Conservation (phyloP, 768 basidiomycete species). For the Gelatoporia subvermispora region DNA sequence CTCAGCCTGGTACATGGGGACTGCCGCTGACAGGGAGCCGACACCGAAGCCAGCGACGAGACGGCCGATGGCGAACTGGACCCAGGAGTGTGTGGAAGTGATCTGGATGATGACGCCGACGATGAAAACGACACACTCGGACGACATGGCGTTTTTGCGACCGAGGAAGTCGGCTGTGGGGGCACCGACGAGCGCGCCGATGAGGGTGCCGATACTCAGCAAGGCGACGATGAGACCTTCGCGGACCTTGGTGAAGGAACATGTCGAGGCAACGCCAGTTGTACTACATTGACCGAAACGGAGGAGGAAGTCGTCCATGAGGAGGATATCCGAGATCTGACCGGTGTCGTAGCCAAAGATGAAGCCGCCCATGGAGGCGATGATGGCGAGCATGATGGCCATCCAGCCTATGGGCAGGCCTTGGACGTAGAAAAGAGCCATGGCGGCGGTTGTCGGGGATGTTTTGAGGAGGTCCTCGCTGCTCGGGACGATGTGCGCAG, state of each 20-base stretch:
- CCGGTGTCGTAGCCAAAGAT: slow-evolving; percentile 71
- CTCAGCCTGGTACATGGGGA: slow-evolving; percentile 73
- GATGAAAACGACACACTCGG: slow-evolving; percentile 52
- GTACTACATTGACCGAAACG: slow-evolving; percentile 55
- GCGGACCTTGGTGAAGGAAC: slow-evolving; percentile 51
- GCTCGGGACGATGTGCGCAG: too few species aligned
- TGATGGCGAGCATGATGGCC: slow-evolving; percentile 59
- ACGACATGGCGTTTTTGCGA: slow-evolving; percentile 59
- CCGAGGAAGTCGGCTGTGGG: slow-evolving; percentile 64
- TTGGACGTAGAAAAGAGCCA: too few species aligned
- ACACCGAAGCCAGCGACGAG: slow-evolving; percentile 64
- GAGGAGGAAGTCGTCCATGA: slow-evolving; percentile 64
- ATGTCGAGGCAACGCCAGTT: slow-evolving; percentile 35
- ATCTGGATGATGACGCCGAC: slow-evolving; percentile 62
- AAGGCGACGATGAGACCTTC: slow-evolving; percentile 67
- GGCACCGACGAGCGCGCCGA: slow-evolving; percentile 59
- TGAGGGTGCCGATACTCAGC: slow-evolving; percentile 64
- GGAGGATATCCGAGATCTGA: slow-evolving; percentile 71
- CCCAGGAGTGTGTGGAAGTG: slow-evolving; percentile 46
- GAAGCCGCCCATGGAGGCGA: slow-evolving; percentile 71
- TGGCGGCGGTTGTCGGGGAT: too few species aligned
- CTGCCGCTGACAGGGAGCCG: slow-evolving; percentile 62
- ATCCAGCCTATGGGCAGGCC: slow-evolving; percentile 59
- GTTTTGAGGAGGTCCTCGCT: too few species aligned
- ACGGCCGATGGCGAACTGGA: slow-evolving; percentile 64